Evolutionary conservation across 1,284 basidiomycete species (phyloP), one percentile per base, ranked within the genome.

Genomic region (Inonotus obliquus): DNA sequence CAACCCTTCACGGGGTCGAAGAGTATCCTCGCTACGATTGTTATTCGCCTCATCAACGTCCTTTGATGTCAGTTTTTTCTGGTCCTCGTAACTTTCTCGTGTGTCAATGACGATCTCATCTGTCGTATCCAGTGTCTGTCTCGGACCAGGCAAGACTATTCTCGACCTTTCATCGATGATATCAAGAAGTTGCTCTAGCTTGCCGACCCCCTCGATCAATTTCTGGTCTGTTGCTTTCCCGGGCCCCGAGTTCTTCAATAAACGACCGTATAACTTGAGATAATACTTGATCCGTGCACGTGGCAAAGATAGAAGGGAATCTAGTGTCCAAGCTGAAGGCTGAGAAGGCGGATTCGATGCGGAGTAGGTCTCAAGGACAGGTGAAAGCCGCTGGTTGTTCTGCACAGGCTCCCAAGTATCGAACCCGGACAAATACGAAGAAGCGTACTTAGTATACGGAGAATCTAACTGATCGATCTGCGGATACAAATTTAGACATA

Each of bases 401-500:
- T 83, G 82, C 35, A 98, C 88, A 11, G 88, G 86, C 1, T 84
- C 78, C 89, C 92, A 97, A 0, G 74, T 73, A 72, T 98, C 94
- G 68, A 98, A 98, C 4, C 91, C 92, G 55, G 78, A 74, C 62
- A 84, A 78, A 70, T 84, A 97, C 65, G 84, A 87, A 45, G 82
- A 79, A 66, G 85, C 85, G 73, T 96, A 99, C 54, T 81, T 83
- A 57, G 85, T 85, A 73, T 99, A 99, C 0, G 97, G 92, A 6
- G 80, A 80, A 64, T 94, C 91, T 47, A 98, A 78, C 70, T 97
- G 94, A 66, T 93, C 90, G 67, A 97, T 92, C 94, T 96, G 69
- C 35, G 65, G 62, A 44, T 61, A 57, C 37, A 41, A 57, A 69
- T 61, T 35, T 13, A 35, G 57, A 54, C 61, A 60, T 39, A 44